Evolutionary conservation across 768 basidiomycete genomes (phyloP).

Genomic region (Pisolithus orientalis): DNA sequence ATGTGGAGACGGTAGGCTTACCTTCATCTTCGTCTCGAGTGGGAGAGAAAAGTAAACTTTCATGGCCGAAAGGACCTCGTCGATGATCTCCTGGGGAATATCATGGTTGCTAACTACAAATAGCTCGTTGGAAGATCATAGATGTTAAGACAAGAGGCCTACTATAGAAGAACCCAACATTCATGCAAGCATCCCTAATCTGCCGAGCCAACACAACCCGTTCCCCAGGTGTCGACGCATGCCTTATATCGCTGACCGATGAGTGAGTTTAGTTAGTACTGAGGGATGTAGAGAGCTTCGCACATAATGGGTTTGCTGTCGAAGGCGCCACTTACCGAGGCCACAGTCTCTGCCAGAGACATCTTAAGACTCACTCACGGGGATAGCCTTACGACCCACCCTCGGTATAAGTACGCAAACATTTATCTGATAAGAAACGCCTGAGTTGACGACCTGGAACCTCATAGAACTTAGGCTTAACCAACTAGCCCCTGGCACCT

Average conservation of each 20-base stretch:
- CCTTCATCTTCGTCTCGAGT: too few species aligned
- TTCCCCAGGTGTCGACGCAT: conserved; percentile 17
- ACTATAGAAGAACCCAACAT: conserved; percentile 86
- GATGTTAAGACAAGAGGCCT: not conserved
- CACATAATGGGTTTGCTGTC: conserved; percentile 23
- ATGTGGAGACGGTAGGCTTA: too few species aligned
- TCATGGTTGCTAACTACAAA: not conserved
- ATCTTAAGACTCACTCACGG: not conserved
- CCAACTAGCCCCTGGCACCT: too few species aligned
- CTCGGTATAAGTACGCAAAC: too few species aligned
- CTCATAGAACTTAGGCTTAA: too few species aligned
- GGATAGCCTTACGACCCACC: too few species aligned
- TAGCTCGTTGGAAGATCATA: not conserved
- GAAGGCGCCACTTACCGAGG: conserved; percentile 15
- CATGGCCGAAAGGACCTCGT: too few species aligned
- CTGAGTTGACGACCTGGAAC: too few species aligned
- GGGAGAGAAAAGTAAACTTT: too few species aligned
- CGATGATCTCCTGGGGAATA: too few species aligned
- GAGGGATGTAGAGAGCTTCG: not conserved
- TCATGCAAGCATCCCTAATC: conserved; percentile 70
- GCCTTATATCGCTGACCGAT: conserved; percentile 15
- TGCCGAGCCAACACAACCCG: conserved; percentile 44
- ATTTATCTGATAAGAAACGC: too few species aligned
- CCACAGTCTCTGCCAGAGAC: conserved; percentile 16
- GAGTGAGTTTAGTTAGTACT: not conserved